These are phyloP conservation scores for Diaporthe citrichinensis DNA, from an alignment of 2,329 filamentous ascomycete species.

Conservation along the genomic window DNA sequence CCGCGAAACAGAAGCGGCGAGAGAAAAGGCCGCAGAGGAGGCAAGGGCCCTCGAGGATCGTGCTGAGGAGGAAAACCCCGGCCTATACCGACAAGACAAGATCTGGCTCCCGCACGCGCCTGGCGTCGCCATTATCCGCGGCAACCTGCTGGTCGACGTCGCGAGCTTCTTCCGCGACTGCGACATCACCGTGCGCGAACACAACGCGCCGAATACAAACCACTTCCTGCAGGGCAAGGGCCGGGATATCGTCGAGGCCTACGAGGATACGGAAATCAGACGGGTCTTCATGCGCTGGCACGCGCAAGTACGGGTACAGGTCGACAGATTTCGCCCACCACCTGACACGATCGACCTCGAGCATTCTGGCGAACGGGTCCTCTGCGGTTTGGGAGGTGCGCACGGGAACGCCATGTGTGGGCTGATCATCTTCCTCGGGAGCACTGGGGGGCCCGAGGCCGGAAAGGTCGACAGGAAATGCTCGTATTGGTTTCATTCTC, in stretches of 20 bases:
- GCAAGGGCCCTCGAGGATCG: neutral
- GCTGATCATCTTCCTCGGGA: neutral
- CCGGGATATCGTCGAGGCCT: neutral
- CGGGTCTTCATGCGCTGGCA: neutral
- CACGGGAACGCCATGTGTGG: neutral
- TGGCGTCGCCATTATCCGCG: neutral
- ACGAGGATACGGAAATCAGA: neutral
- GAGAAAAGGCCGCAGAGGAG: neutral
- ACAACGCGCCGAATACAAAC: neutral
- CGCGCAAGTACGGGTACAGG: neutral
- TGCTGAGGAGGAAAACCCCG: neutral
- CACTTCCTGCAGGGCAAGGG: neutral
- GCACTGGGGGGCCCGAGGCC: neutral
- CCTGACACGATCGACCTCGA: neutral
- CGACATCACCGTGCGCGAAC: neutral
- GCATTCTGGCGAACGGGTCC: neutral
- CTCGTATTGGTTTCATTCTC: neutral
- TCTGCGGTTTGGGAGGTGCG: neutral
- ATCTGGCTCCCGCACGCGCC: neutral
- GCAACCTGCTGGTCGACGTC: neutral
- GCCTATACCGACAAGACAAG: neutral
- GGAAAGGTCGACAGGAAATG: neutral
- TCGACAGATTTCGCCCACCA: neutral
- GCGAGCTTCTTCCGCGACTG: conserved; percentile 8
- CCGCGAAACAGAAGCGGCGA: neutral